Conservation (phyloP, 495 filamentous ascomycete species). For the Daldinia vernicosa region DNA sequence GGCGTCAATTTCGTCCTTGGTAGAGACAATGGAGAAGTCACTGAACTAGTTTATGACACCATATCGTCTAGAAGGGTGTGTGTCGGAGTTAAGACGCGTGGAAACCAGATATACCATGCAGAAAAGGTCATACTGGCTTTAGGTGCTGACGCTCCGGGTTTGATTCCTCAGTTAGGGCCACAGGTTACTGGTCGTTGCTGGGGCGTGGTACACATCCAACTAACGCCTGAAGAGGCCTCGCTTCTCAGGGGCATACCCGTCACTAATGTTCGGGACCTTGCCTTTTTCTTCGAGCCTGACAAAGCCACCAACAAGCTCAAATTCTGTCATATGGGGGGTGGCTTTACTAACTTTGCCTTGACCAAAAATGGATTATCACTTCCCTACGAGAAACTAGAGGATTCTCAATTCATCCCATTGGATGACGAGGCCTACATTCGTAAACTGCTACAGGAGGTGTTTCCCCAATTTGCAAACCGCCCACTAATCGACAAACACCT, state of each 20-base stretch:
- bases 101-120: conserved; percentile 9
- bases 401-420: conserved; percentile 54
- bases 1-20: conserved; percentile 41
- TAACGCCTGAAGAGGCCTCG: conserved; percentile 58
- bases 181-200: conserved; percentile 59
- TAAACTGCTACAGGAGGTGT: conserved; percentile 54
- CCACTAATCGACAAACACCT: conserved; percentile 57
- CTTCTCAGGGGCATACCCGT: conserved; percentile 60
- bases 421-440: conserved; percentile 58
- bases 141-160: conserved; percentile 4
- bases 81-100: conserved; percentile 5
- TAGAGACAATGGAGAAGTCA: conserved; percentile 7
- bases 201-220: conserved; percentile 63
- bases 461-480: conserved; percentile 57
- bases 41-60: conserved; percentile 10
- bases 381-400: conserved; percentile 39
- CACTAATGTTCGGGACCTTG: conserved; percentile 61
- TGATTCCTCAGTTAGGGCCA: conserved; percentile 37
- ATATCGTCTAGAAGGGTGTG: conserved; percentile 4
- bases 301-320: conserved; percentile 60
- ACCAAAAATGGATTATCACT: conserved; percentile 13
- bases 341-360: conserved; percentile 57
- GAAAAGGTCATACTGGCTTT: conserved; percentile 15
- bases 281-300: conserved; percentile 66
- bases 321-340: conserved; percentile 63